Base-by-base conservation (phyloP, 2,329 filamentous ascomycete genomes). In the Neopestalotiopsis rosae region DNA sequence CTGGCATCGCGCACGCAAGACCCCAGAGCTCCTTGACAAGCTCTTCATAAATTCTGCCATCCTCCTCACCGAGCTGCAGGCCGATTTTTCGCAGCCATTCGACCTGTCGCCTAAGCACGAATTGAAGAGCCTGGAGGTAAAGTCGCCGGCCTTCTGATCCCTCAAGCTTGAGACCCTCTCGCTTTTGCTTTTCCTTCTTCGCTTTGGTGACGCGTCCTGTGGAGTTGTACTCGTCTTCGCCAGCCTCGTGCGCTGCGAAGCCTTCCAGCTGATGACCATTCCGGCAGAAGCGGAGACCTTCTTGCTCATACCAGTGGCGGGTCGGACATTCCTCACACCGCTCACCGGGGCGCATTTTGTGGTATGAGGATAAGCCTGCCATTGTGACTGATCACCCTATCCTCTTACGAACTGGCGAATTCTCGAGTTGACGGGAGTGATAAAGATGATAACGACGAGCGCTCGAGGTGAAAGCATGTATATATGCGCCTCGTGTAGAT, bases 21-120 rank as follows among this genome's bases (percentile, higher is more conserved):
- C 91, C 86, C 95, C 96, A 99, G 14, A 99, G 86, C 77, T 97
- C 94, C 69, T 90, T 89, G 5, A 97, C 90, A 10, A 97, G 85
- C 7, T 84, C 90, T 84, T 97, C 94, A 13, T 98, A 85, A 74
- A 97, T 92, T 4, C 84, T 79, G 0, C 88, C 87, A 77, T 90
- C 90, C 5, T 86, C 83, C 5, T 86, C 83, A 24, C 88, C 82
- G 14, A 97, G 83, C 40, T 98, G 84, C 85, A 91, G 95, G 76
- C 88, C 81, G 17, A 94, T 82, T 28, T 88, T 82, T 14, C 97
- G 83, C 38, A 98, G 84, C 85, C 91, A 95, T 76, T 88, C 81
- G 17, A 94, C 82, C 82, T 98, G 95, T 76, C 92, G 93, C 78
- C 94, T 90, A 34, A 99, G 83, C 62, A 98, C 87, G 40, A 97